Evolutionary conservation across 768 basidiomycete species (phyloP).

Genomic region (Rhizopogon roseolus): DNA sequence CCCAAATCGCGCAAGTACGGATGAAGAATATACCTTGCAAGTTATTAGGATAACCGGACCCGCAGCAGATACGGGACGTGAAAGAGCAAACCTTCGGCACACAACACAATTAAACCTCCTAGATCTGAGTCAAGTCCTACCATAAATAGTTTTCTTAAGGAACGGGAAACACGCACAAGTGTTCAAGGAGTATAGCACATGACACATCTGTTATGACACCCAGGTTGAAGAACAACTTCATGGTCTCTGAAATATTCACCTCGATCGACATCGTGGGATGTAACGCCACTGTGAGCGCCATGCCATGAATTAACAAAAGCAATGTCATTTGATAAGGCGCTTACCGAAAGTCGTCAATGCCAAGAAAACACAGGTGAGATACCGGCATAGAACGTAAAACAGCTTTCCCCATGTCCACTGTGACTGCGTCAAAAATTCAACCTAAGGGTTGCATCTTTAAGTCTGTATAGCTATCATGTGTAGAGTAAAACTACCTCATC

Average conservation of each 20-base stretch:
- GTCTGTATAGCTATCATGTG: not conserved
- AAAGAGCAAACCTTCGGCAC: not conserved
- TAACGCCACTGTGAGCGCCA: not conserved
- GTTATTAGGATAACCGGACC: too few relatives aligned
- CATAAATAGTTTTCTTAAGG: not conserved
- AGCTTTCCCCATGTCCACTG: not conserved
- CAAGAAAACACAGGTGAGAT: not conserved
- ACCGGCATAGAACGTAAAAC: slow-evolving; percentile 8
- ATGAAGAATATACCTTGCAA: not conserved
- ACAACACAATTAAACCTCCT: not conserved
- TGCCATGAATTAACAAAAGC: not conserved
- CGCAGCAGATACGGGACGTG: not conserved
- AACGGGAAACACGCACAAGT: not conserved
- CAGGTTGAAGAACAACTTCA: not conserved
- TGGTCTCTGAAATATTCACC: not conserved
- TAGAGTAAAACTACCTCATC: not conserved
- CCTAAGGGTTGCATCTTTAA: not conserved
- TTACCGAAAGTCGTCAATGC: not conserved
- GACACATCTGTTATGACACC: not conserved
- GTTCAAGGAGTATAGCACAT: not conserved
- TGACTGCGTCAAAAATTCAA: not conserved
- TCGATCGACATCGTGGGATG: not conserved
- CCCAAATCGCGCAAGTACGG: not conserved
- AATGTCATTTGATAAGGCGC: not conserved
- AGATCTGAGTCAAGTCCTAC: not conserved